Base-by-base conservation (phyloP, 352 stramenopile genomes). In the Phytopythium vexans region DNA sequence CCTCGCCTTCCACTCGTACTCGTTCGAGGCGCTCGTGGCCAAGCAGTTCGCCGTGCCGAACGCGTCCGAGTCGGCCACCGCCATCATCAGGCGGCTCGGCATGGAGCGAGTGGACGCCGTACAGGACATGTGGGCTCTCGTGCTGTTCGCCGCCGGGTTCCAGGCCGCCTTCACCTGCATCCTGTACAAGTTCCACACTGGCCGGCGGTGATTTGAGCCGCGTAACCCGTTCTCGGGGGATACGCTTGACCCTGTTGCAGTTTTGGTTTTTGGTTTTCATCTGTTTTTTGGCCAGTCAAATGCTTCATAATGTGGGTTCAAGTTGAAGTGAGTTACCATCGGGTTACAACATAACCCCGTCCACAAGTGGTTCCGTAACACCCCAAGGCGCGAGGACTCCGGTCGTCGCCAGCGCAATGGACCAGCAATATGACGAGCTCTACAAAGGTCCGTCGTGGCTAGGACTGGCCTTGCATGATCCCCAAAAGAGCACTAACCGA, bases 1-100 rank as follows among this genome's bases (percentile, higher is more conserved):
- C 69, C 41, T 92, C 7, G 75, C 75, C 8, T 92, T 95, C 62
- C 85, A 92, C 65, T 87, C 83, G 41, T 94, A 92, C 53, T 72
- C 70, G 44, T 91, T 95, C 64, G 60, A 88, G 68, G 74, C 68
- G 12, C 88, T 95, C 58, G 77, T 94, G 68, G 82, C 75, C 59
- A 67, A 91, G 38, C 74, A 95, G 42, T 94, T 91, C 51, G 57
- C 59, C 11, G 36, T 64, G 9, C 50, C 65, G 54, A 56, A 60
- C 38, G 47, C 62, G 35, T 63, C 62, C 38, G 36, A 41, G 4
- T n/a, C 38, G n/a, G 56, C 55, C 5, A 45, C 51, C 37, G 50
- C 4, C 0, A 67, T 72, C 51, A 27, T 75, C 12, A 41, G 32
- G 9, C 49, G 67, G 21, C 58, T 67, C 36, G 70, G 65, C 49